Percentiles rank a stretch among this genome's conserved stretches.
Evolutionary conservation across 805 yeast genomes (phyloP).

Genomic region (Barnettozyma sp.): DNA sequence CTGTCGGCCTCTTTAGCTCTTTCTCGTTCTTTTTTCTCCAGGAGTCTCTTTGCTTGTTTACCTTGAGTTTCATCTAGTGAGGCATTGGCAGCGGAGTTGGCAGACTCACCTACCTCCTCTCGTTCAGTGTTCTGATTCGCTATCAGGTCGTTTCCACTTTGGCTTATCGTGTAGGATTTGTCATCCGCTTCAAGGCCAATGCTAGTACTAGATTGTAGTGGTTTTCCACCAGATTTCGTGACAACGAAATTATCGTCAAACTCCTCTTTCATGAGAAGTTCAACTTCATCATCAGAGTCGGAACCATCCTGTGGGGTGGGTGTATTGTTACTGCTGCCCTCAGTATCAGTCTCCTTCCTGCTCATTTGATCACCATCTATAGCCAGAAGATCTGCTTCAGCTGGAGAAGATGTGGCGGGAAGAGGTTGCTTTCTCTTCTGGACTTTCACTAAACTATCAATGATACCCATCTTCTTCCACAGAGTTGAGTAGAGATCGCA

Average conservation of each 20-base stretch:
- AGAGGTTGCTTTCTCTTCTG: no score
- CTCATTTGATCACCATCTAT: conserved; percentile 1
- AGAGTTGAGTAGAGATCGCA: no score
- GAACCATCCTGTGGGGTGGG: no score
- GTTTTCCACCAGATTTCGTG: background rate
- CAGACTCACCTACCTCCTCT: no score
- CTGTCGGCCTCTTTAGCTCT: conserved; percentile 26
- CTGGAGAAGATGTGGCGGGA: no score
- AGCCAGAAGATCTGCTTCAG: no score
- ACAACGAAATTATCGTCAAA: background rate
- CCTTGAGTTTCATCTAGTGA: conserved; percentile 8
- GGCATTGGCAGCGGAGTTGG: background rate
- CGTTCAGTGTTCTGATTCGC: no score
- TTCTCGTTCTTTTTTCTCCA: conserved; percentile 16
- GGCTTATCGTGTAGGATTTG: no score
- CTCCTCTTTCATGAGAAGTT: background rate
- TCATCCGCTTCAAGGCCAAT: background rate
- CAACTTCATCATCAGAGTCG: background rate
- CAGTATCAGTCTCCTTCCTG: background rate
- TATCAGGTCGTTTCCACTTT: no score
- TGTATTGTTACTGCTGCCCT: no score
- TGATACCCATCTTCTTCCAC: no score
- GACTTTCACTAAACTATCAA: no score
- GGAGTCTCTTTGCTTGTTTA: background rate
- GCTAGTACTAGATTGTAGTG: background rate